Conservation (phyloP, 768 basidiomycete species). For the Tulasnella sp. region DNA sequence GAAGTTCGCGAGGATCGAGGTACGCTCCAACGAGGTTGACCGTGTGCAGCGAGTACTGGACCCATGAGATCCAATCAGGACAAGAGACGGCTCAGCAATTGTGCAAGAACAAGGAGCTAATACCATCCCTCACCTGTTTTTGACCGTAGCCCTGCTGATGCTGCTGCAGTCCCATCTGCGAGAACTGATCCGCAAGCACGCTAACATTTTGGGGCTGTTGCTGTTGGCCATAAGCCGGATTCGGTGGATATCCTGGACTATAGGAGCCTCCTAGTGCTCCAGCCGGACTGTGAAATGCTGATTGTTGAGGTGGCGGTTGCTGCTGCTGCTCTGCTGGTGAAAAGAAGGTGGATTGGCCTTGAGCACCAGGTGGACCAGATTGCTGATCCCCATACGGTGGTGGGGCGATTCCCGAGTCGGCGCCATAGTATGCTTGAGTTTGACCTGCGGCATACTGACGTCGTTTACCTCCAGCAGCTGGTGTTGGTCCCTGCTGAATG, state of each 20-base stretch:
- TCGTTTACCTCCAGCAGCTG: constrained; percentile 43
- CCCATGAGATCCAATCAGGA: constrained; percentile 9
- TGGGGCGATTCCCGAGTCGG: constrained; percentile 22
- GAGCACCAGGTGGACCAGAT: constrained; percentile 35
- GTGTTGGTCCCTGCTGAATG: constrained; percentile 32
- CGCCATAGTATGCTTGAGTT: constrained; percentile 73
- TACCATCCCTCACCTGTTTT: constrained; percentile 34
- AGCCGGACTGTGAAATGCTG: not conserved
- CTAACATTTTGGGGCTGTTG: constrained; percentile 18
- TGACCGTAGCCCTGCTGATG: constrained; percentile 39
- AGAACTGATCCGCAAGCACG: constrained; percentile 66
- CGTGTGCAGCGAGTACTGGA: constrained; percentile 59
- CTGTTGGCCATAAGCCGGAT: constrained; percentile 23
- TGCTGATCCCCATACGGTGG: constrained; percentile 29
- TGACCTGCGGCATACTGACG: constrained; percentile 93
- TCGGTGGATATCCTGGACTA: constrained; percentile 10
- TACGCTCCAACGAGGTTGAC: constrained; percentile 88
- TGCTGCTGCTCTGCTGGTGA: constrained; percentile 29
- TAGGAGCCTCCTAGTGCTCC: not conserved
- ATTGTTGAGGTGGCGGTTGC: not conserved
- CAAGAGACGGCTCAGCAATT: not conserved
- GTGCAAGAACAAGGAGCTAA: not conserved
- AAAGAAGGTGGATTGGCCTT: constrained; percentile 34
- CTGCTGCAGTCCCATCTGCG: constrained; percentile 63
- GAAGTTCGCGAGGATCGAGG: constrained; percentile 79